Evolutionary conservation across 164 flowering plant genomes (phyloP), one percentile per base, ranked within the genome.

Genomic region (Vitis labrusca): DNA sequence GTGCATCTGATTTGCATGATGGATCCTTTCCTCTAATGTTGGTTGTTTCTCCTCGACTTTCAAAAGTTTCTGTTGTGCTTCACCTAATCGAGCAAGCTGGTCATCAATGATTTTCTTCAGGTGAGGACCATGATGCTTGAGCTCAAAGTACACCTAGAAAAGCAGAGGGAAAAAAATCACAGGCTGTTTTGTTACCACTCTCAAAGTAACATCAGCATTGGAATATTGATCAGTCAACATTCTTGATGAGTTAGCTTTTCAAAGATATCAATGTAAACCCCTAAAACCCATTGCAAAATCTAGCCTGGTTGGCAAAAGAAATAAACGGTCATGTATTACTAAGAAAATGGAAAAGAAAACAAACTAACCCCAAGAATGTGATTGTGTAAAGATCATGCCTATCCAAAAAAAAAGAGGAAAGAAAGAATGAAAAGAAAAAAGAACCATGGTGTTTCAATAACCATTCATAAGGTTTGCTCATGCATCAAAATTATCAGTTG

Each of bases 141-240:
- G 90, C 77, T 91, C 97, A 76, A 91, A 88, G 79, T 88, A 85
- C 53, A 93, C 98, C 99, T 95, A 63, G 16, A 69, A 56, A 74
- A 47, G 23, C 1, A 23, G 8, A 50, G 58, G 37, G 14, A 64
- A 72, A 67, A 37, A 2, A 5, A 16, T 56, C 71, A 62, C 14
- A 62, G 16, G 17, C 32, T 16, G 66, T 23, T 27, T 8, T n/a
- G 11, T 8, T 49, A 50, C 13, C 55, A 50, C 50, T 50, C 51
- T 50, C 6, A 64, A 12, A 15, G 16, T 37, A 37, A 37, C 44
- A 37, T 2, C 30, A 50, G 3, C 50, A 49, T 19, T 49, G 66
- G 3, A 8, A 49, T 5, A 17, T 13, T 48, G 14, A 30, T 32
- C 27, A 49, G 37, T 23, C 12, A 23, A 15, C 50, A 5, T 47